Conservation (phyloP, 495 filamentous ascomycete genomes). For the Penicillium chermesinum region DNA sequence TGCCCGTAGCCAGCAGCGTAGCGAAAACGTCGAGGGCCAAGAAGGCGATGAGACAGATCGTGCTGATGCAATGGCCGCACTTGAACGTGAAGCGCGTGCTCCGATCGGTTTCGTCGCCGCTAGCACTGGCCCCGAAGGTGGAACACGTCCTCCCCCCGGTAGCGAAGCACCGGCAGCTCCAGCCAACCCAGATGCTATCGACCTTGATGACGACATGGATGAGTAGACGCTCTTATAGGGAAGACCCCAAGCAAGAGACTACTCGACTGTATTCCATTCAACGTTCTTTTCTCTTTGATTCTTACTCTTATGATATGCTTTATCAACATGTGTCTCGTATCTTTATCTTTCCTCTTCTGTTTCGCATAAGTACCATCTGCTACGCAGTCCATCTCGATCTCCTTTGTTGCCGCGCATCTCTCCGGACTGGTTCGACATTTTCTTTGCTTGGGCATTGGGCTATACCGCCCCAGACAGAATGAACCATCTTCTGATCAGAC, state of each 20-base stretch:
- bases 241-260: neutral
- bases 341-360: conserved; percentile 5
- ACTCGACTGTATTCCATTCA: neutral
- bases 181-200: conserved; percentile 84
- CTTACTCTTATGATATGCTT: neutral
- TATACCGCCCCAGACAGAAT: neutral
- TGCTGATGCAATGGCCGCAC: conserved; percentile 81
- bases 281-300: conserved; percentile 5
- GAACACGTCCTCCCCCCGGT: conserved; percentile 47
- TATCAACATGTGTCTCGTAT: conserved; percentile 12
- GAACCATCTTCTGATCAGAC: neutral
- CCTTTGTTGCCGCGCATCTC: neutral
- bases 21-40: conserved; percentile 34
- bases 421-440: neutral
- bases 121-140: conserved; percentile 72
- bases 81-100: conserved; percentile 84
- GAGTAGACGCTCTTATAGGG: conserved; percentile 25
- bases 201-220: conserved; percentile 65
- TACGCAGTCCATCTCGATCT: neutral
- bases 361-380: neutral
- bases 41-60: conserved; percentile 47
- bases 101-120: conserved; percentile 90
- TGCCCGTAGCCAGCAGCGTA: conserved; percentile 66
- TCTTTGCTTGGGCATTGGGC: neutral
- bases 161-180: conserved; percentile 42